phyloP scores from a whole-genome alignment of 495 filamentous ascomycete genomes.

The Xylaria telfairii region DNA sequence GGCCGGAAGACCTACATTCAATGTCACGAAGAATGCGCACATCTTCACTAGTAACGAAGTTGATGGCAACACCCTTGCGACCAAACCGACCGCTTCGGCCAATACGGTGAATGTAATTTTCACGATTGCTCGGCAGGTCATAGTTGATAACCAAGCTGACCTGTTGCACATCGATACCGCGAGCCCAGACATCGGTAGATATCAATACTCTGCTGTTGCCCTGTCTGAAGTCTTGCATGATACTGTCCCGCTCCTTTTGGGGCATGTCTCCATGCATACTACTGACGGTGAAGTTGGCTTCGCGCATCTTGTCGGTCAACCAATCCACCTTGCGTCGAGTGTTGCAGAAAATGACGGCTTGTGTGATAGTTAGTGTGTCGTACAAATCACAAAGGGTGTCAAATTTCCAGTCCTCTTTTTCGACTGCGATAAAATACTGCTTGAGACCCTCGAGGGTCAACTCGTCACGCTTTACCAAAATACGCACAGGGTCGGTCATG shows the following conservation, averaged over 20 bases:
- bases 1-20: constrained; percentile 64
- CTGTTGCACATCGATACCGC: constrained; percentile 99
- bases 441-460: constrained; percentile 97
- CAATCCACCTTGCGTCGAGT: constrained; percentile 99
- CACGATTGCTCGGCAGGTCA: constrained; percentile 96
- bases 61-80: constrained; percentile 98
- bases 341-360: constrained; percentile 99
- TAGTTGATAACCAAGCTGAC: constrained; percentile 99
- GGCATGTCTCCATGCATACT: constrained; percentile 99
- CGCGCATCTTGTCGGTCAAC: constrained; percentile 98
- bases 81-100: constrained; percentile 95
- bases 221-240: constrained; percentile 99
- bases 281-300: constrained; percentile 96
- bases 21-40: constrained; percentile 98
- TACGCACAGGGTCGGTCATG: constrained; percentile 98
- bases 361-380: constrained; percentile 98
- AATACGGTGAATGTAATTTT: constrained; percentile 99
- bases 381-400: constrained; percentile 99
- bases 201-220: constrained; percentile 98
- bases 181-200: constrained; percentile 94
- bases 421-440: constrained; percentile 99
- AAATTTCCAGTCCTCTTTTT: constrained; percentile 99
- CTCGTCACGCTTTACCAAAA: constrained; percentile 99
- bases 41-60: constrained; percentile 98
- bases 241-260: constrained; percentile 94